Base-by-base conservation (phyloP, 2,329 filamentous ascomycete species). In the Aspergillus jensenii region DNA sequence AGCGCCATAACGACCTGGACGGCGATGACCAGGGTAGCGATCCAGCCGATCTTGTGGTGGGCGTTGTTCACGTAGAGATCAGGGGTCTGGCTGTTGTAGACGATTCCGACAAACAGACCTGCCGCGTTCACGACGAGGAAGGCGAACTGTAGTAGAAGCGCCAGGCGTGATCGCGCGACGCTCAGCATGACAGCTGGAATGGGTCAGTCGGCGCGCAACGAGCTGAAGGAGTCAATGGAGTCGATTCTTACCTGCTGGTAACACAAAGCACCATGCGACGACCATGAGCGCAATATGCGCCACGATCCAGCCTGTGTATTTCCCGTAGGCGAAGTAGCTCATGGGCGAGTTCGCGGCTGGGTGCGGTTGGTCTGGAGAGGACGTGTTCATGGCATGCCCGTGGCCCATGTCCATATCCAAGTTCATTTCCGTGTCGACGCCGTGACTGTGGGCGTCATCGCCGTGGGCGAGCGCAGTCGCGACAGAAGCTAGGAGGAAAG, bases 171-270 rank as follows among this genome's bases (percentile, higher is more conserved):
- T 60, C 85, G 86, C 37, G 89, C 88, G 62, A 96, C 81, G 55
- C 91, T 96, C 62, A 98, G 81, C 87, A 97, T 91, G 49, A 96
- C 87, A 63, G 86, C 91, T 95, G 25, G n/a, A 27, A 39, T 31
- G 15, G 12, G 50, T 61, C 52, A 61, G 45, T 47, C 25, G n/a
- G 21, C 40, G 41, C 35, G 17, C n/a, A 17, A 40, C n/a, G 21
- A 21, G 31, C 3, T 35, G 15, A 39, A 14, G n/a, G 37, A 51
- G 19, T 35, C 33, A 35, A 33, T 4, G 46, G 40, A 37, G 17
- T 15, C 3, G 15, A 44, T 17, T 25, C 86, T 77, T 80, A 90
- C 90, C 87, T 59, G 89, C 73, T 51, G 91, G 91, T 55, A 93
- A 80, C 49, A 90, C 69, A 55, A 93, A 81, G 37, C 89, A 81